Base-by-base conservation (phyloP, 164 flowering plant genomes). In the Santalum album region DNA sequence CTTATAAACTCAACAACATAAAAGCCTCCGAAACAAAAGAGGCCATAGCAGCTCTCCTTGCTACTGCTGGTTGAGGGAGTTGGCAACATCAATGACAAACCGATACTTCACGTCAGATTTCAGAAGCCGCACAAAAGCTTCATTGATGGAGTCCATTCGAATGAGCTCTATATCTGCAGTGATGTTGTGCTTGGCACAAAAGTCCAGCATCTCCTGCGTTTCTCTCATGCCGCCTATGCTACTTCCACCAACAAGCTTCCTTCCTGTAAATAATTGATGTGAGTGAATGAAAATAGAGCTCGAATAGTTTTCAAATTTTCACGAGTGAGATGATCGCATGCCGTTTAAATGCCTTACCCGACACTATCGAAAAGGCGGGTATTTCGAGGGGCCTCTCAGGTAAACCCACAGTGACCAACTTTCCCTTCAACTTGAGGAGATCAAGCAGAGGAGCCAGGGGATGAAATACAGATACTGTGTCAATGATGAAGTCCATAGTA, bases 151-250 rank as follows among this genome's bases (percentile, higher is more conserved):
- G 15, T 78, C 76, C 69, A 74, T 66, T 26, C 49, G 29, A 35
- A 79, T 72, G 55, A 79, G 61, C 69, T 79, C 84, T 50, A 79
- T 65, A 23, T 79, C 84, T 35, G 79, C 63, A 23, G 71, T 50
- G 15, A 79, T 76, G 53, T 69, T 65, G 60, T 79, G 75, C 63
- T 79, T 27, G 19, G 69, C 74, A 42, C 77, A 72, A 38, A 79
- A 79, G 40, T 78, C 76, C 7, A 79, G 63, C 84, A 79, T 79
- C 65, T 78, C 83, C 54, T 78, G 83, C 3, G 78, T 76, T 67
- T 75, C 79, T 43, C 72, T 68, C 27, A 75, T 70, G 54, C 79
- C 76, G 51, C 82, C 80, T 0, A 74, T 20, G 53, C 70, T 63
- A 52, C 84, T 79, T 58, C 84, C 84, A 11, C 79, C 79, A 2